These are phyloP conservation scores for Coemansia sp. DNA, from an alignment of 192 early-diverging fungal species.

Conservation along the genomic window DNA sequence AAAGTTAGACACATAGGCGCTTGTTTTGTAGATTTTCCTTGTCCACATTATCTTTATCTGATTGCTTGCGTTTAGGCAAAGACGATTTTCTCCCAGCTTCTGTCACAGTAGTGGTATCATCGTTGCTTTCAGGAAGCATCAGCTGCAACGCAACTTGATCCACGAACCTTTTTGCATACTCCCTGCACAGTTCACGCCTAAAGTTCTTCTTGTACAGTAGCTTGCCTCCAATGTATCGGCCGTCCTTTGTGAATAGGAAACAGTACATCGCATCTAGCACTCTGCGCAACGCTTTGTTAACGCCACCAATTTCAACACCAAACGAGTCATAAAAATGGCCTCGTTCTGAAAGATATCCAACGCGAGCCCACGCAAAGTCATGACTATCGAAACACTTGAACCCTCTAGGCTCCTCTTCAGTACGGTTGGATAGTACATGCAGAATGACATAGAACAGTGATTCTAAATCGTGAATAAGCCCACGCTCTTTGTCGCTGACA, in stretches of 20 bases:
- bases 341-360: neutral
- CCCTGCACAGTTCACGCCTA: neutral
- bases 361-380: neutral
- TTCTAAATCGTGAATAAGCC: constrained; percentile 16
- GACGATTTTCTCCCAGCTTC: neutral
- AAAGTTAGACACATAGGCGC: neutral
- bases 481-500: neutral
- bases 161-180: neutral
- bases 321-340: neutral
- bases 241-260: neutral
- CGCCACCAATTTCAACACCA: neutral
- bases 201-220: neutral
- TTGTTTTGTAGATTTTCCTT: neutral
- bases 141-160: neutral
- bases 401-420: neutral
- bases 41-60: neutral
- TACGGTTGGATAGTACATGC: neutral
- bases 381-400: neutral
- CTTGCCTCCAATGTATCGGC: neutral
- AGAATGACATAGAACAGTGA: constrained; percentile 16
- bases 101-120: neutral
- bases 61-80: neutral
- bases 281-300: neutral
- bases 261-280: neutral
- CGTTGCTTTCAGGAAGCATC: neutral